Evolutionary conservation across 179 eudicot genomes (phyloP), one percentile per base, ranked within the genome.

Genomic region (Beta lomatogona): DNA sequence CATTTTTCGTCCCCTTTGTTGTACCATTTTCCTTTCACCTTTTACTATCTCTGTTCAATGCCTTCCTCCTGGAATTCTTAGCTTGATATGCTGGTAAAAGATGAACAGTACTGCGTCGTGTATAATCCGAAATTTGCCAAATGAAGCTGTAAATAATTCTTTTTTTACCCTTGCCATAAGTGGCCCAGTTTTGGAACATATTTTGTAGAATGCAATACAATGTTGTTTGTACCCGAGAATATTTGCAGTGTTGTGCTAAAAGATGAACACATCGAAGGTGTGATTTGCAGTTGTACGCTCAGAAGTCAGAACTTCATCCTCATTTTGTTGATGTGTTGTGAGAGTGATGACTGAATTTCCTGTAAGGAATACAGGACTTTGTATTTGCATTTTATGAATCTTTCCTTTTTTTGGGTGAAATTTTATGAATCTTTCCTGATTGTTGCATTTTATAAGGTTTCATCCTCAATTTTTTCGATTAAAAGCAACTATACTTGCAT

Each of bases 101-200:
- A 50, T 22, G 80, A 69, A 58, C 63, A 58, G 41, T 82, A 41
- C 80, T 55, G 67, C 77, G 59, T 58, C 61, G 53, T 75, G 60
- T 79, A 69, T 69, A 81, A 73, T 53, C 73, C 64, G 68, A 61
- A 70, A 22, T 41, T 69, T 57, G 75, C 71, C 80, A 66, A 53
- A 36, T 25, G 52, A 78, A 77, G 50, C 76, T 85, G 87, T 85
- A 85, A 60, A 75, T 85, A 78, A 63, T 9, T n/a, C 21, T 63
- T 63, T 8, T 41, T 6, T 10, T 46, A 0, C 13, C 45, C 53
- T 58, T 58, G 66, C 36, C 61, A 14, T 52, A 60, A 55, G 14
- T 18, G 73, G 71, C 71, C 52, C 73, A 58, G 48, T 58, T 57
- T 36, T 73, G 76, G 80, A 68, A 59, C 67, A 73, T 73, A 22